A percentile compares a stretch with the other conserved stretches of the same genome.
phyloP scores from a whole-genome alignment of 2,329 filamentous ascomycete species.

The Ophiognomonia clavigignenti-juglandacearum region DNA sequence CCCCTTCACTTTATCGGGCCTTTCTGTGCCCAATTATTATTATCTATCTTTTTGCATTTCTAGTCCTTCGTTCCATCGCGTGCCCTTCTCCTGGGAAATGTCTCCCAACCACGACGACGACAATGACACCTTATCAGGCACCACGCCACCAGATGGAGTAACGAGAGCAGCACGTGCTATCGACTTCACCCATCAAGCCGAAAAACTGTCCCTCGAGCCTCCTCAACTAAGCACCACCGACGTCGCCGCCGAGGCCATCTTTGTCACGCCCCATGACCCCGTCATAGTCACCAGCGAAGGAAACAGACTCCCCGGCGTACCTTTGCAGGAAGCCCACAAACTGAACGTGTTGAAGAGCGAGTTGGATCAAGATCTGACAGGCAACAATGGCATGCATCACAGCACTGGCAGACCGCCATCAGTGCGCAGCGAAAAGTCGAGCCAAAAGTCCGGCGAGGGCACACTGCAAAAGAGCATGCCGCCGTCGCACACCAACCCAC shows the following conservation, averaged over 20 bases:
- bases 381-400: slow-evolving; percentile 14
- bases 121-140: slow-evolving; percentile 1
- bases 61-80: not conserved
- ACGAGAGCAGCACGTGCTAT: slow-evolving; percentile 36
- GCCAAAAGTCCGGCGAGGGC: slow-evolving; percentile 40
- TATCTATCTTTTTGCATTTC: not conserved
- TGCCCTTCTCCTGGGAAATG: not conserved
- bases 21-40: not conserved
- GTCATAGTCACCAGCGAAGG: slow-evolving; percentile 66
- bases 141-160: not conserved
- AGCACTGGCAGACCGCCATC: slow-evolving; percentile 21
- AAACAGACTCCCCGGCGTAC: slow-evolving; percentile 62
- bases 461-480: slow-evolving; percentile 48
- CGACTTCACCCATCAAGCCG: slow-evolving; percentile 58
- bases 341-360: slow-evolving; percentile 60
- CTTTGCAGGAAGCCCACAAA: slow-evolving; percentile 64
- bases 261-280: slow-evolving; percentile 65
- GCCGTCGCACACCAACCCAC: slow-evolving; percentile 66
- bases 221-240: slow-evolving; percentile 28
- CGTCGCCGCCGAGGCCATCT: slow-evolving; percentile 58
- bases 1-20: not conserved
- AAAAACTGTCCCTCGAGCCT: slow-evolving; percentile 45
- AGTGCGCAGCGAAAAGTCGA: slow-evolving; percentile 27
- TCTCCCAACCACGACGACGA: not conserved
- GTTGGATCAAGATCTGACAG: slow-evolving; percentile 25